phyloP scores from a whole-genome alignment of 192 early-diverging fungal genomes.

The Coemansia furcata region DNA sequence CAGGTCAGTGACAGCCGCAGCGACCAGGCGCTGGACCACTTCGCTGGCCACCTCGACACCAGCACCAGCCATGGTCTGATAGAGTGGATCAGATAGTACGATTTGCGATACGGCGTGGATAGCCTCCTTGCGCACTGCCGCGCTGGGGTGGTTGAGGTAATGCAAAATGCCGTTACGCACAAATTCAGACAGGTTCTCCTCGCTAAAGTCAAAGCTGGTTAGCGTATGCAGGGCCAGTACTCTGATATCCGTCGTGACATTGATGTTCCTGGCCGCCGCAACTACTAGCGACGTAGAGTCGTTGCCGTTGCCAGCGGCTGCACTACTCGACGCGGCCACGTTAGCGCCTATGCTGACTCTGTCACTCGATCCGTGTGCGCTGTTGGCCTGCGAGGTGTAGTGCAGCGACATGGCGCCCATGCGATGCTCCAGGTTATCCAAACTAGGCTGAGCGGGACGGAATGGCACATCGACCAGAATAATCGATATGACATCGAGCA shows the following conservation, averaged over 20 bases:
- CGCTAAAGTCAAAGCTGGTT: constrained; percentile 83
- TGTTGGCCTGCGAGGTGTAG: constrained; percentile 5
- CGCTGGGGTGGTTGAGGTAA: constrained; percentile 77
- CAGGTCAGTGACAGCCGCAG: constrained; percentile 83
- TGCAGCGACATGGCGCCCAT: constrained; percentile 22
- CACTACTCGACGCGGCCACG: constrained; percentile 2
- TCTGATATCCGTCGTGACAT: constrained; percentile 58
- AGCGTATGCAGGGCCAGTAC: constrained; percentile 81
- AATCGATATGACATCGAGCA: constrained; percentile 79
- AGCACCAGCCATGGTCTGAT: constrained; percentile 70
- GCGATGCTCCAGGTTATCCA: constrained; percentile 12
- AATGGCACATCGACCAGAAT: constrained; percentile 83
- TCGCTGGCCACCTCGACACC: constrained; percentile 82
- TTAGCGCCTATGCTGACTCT: constrained; percentile 8
- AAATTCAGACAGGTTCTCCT: constrained; percentile 81
- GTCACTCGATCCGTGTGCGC: not conserved
- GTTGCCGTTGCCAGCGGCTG: not conserved
- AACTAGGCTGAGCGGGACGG: constrained; percentile 68
- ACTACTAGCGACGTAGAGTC: constrained; percentile 14
- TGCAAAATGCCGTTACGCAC: constrained; percentile 78
- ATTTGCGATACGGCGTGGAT: constrained; percentile 70
- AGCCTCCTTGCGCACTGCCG: constrained; percentile 79
- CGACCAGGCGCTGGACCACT: constrained; percentile 84
- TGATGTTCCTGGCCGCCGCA: constrained; percentile 9
- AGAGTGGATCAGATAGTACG: constrained; percentile 77